Evolutionary conservation across 768 basidiomycete species (phyloP), one percentile per base, ranked within the genome.

Genomic region (Phlebiopsis flavidoalba): DNA sequence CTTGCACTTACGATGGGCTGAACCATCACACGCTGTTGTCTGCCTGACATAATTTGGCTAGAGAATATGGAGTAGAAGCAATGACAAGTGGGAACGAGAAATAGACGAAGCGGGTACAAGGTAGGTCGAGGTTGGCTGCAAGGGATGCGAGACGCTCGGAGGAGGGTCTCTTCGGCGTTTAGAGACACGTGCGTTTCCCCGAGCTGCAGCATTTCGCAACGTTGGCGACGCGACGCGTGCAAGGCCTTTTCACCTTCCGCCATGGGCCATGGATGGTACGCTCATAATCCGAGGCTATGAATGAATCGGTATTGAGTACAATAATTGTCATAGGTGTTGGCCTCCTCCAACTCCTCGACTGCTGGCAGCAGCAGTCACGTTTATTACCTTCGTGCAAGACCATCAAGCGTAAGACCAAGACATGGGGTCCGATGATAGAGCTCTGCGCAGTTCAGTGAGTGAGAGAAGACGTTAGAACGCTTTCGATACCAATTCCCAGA

Each of bases 341-440:
- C 86, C 76, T 82, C 88, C 74, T 82, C 84, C 72, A 91, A 88
- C 70, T 92, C 92, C 36, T 96, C 96, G 64, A 99, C 97, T 74
- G 95, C n/a, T n/a, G n/a, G n/a, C 96, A 51, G 95, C 95, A 55
- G 95, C 97, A 74, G 97, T 99, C 65, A 91, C 93, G 1, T 97
- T 99, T 75, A 99, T 99, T 75, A 99, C 97, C 24, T 98, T 98
- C 71, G 96, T 99, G 2, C 97, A 99, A 75, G 97, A 98, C 80
- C 83, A n/a, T 98, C 67, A 98, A 98, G 79, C 89, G 90, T 71
- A 97, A 95, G 79, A 93, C 93, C 59, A 91, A 92, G 77, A 81
- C 89, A 84, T 98, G 97, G 97, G 89, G 87, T 17, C 93, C 94
- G 26, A 91, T 96, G 84, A 94, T 99, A 72, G 94, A 94, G 60